phyloP scores from a whole-genome alignment of 768 basidiomycete species.

The Tylopilus subfusipes region DNA sequence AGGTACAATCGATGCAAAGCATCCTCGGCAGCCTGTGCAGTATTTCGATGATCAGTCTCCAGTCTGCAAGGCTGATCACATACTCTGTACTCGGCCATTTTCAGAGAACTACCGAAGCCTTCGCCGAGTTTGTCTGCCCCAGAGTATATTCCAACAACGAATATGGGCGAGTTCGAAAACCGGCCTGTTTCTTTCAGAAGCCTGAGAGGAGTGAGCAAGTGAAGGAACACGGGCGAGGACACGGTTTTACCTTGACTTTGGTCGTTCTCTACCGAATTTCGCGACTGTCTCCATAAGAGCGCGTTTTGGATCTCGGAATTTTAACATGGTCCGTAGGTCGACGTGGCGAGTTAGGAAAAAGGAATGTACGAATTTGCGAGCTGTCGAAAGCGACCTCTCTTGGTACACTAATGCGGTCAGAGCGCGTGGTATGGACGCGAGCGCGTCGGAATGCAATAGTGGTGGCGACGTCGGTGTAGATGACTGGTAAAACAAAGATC shows the following conservation, averaged over 20 bases:
- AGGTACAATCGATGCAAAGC: slow-evolving; percentile 80
- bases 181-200: slow-evolving; percentile 92
- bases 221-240: background rate
- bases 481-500: slow-evolving; percentile 36
- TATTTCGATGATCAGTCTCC: background rate
- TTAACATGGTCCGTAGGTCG: slow-evolving; percentile 75
- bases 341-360: slow-evolving; percentile 86
- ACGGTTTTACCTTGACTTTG: slow-evolving; percentile 57
- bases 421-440: slow-evolving; percentile 83
- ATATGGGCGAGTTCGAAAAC: slow-evolving; percentile 84
- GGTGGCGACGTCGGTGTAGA: slow-evolving; percentile 44
- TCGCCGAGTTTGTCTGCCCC: slow-evolving; percentile 85
- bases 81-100: slow-evolving; percentile 94
- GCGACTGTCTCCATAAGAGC: slow-evolving; percentile 69
- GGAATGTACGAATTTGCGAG: slow-evolving; percentile 85
- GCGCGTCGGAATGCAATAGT: slow-evolving; percentile 77
- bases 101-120: slow-evolving; percentile 87
- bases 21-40: slow-evolving; percentile 75
- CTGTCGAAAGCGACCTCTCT: slow-evolving; percentile 76
- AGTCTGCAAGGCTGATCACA: slow-evolving; percentile 16
- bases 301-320: slow-evolving; percentile 79
- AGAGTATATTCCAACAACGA: slow-evolving; percentile 92
- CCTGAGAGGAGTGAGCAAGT: slow-evolving; percentile 36
- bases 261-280: slow-evolving; percentile 62
- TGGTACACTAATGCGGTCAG: slow-evolving; percentile 88